Evolutionary conservation across 306 rosid genomes (phyloP).

Genomic region (Luffa acutangula): DNA sequence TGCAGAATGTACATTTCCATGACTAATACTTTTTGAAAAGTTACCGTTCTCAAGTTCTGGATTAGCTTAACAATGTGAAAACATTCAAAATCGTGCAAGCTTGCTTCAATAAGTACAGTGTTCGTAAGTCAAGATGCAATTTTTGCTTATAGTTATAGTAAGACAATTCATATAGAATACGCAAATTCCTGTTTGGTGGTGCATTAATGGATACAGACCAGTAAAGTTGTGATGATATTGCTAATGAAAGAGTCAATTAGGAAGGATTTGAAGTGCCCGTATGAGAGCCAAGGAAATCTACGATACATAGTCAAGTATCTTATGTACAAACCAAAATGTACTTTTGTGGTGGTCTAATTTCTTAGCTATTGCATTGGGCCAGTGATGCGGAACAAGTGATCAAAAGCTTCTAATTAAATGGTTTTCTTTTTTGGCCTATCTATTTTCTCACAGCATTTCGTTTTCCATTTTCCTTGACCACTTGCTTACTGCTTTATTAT

Average conservation of each 20-base stretch:
- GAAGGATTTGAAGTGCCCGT: not conserved
- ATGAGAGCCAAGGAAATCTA: not conserved
- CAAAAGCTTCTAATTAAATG: not conserved
- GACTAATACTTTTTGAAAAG: not conserved
- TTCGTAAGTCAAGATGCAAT: not conserved
- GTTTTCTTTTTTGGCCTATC: not conserved
- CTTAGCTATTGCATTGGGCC: not conserved
- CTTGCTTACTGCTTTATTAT: not conserved
- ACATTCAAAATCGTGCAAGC: conserved; percentile 5
- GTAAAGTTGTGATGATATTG: not conserved
- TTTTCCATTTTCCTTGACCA: not conserved
- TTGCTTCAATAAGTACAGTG: not conserved
- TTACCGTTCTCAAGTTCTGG: not conserved
- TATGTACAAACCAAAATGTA: not conserved
- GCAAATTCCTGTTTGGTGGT: not conserved
- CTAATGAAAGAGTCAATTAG: not conserved
- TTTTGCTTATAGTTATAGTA: not conserved
- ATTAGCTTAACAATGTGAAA: not conserved
- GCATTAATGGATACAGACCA: not conserved
- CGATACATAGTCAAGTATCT: not conserved
- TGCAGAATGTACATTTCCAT: not conserved
- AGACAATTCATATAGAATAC: not conserved
- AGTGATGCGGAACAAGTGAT: conserved; percentile 1
- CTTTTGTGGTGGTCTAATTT: not conserved
- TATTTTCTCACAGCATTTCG: not conserved